Evolutionary conservation across 108 stramenopile genomes (phyloP).

Genomic region (Halocafeteria seosinensis): DNA sequence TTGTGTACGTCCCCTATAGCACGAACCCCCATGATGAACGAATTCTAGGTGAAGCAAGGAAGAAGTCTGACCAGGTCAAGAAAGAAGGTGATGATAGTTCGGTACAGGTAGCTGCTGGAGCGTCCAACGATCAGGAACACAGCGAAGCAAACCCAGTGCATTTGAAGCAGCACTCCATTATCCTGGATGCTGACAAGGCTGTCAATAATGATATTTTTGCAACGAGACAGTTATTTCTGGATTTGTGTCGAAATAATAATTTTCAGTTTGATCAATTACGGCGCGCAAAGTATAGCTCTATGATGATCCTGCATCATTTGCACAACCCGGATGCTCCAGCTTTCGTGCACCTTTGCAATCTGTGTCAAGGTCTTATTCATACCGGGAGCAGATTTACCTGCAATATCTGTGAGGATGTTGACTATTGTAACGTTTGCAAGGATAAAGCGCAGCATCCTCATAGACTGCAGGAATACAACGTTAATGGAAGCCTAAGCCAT

Average conservation of each 20-base stretch:
- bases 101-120: not conserved
- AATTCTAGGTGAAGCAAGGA: not conserved
- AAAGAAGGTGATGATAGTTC: not conserved
- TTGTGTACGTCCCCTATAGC: not conserved
- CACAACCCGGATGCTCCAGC: slow-evolving; percentile 83
- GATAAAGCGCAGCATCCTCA: too few species aligned
- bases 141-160: not conserved
- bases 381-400: too few species aligned
- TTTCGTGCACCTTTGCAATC: slow-evolving; percentile 78
- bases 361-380: too few species aligned
- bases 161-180: not conserved
- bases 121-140: not conserved
- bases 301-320: slow-evolving; percentile 97
- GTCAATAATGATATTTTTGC: slow-evolving; percentile 62
- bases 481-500: too few species aligned
- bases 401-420: too few species aligned
- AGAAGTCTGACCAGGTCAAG: not conserved
- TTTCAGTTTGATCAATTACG: slow-evolving; percentile 94
- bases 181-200: slow-evolving; percentile 44
- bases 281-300: slow-evolving; percentile 86
- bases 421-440: too few species aligned
- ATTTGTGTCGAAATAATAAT: slow-evolving; percentile 84
- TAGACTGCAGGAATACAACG: too few species aligned
- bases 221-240: slow-evolving; percentile 65
- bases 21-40: not conserved